These are phyloP conservation scores for Lotus japonicus DNA, from an alignment of 306 rosid genomes.

Conservation along the genomic window DNA sequence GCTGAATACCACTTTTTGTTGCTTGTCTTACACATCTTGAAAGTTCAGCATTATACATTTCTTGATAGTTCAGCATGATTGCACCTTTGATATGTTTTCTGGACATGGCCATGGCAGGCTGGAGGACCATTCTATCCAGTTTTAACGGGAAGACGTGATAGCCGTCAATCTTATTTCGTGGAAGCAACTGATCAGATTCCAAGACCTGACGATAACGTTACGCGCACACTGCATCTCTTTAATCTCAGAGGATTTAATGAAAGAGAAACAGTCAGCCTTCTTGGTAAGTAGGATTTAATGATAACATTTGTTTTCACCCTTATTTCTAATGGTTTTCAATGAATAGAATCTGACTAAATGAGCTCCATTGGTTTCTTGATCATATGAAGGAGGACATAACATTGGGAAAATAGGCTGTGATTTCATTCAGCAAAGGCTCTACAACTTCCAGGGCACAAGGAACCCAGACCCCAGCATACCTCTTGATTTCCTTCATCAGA, in stretches of 20 bases:
- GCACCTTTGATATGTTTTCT: not conserved
- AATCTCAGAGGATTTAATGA: slow-evolving; percentile 58
- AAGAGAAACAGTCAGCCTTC: slow-evolving; percentile 87
- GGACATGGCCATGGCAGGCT: slow-evolving; percentile 37
- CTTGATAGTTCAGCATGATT: not conserved
- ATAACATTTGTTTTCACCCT: not conserved
- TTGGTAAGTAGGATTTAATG: slow-evolving; percentile 31
- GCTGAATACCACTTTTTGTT: not conserved
- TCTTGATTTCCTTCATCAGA: slow-evolving; percentile 40
- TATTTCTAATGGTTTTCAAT: not conserved
- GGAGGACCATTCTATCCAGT: slow-evolving; percentile 89
- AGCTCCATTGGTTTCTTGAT: slow-evolving; percentile 6
- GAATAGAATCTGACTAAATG: not conserved
- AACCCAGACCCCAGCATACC: slow-evolving; percentile 62
- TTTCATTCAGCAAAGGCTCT: slow-evolving; percentile 51
- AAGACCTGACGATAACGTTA: slow-evolving; percentile 52
- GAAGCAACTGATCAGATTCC: slow-evolving; percentile 66
- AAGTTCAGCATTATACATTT: not conserved
- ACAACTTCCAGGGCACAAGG: slow-evolving; percentile 64
- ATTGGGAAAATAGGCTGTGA: slow-evolving; percentile 78
- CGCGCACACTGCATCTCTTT: slow-evolving; percentile 55
- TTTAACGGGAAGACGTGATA: slow-evolving; percentile 70
- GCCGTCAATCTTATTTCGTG: slow-evolving; percentile 40
- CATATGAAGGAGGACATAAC: slow-evolving; percentile 73
- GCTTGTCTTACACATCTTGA: not conserved